Conservation (phyloP, 805 yeast species). For the Ogataea pignaliae region DNA sequence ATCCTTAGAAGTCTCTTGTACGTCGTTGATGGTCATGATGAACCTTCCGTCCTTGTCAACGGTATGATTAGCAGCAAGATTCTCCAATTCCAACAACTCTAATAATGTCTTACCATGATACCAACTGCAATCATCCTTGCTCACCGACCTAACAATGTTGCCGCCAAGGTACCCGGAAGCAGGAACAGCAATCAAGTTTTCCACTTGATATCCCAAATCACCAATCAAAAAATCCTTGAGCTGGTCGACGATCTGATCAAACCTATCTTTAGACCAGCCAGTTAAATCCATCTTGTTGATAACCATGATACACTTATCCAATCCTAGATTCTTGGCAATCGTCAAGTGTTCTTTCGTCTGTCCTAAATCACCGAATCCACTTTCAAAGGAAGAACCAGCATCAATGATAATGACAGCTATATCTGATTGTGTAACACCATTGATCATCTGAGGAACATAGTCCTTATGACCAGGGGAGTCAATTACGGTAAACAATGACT, state of each 20-base stretch:
- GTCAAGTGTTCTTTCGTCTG: constrained; percentile 78
- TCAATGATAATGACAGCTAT: constrained; percentile 71
- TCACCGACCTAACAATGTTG: constrained; percentile 49
- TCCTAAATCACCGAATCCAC: constrained; percentile 62
- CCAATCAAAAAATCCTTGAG: constrained; percentile 46
- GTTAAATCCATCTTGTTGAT: constrained; percentile 69
- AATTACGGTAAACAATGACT: constrained; percentile 58
- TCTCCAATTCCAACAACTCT: constrained; percentile 35
- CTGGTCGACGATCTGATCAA: constrained; percentile 43
- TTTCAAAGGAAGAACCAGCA: constrained; percentile 61
- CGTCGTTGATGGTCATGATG: constrained; percentile 60
- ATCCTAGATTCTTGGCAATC: constrained; percentile 62
- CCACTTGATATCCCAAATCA: constrained; percentile 45
- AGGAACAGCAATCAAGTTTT: constrained; percentile 52
- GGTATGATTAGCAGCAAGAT: constrained; percentile 15
- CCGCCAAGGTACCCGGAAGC: constrained; percentile 66
- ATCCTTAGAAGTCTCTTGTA: constrained; percentile 41
- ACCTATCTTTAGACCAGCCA: constrained; percentile 52
- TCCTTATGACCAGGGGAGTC: constrained; percentile 87
- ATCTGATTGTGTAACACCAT: constrained; percentile 78
- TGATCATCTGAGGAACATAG: constrained; percentile 81
- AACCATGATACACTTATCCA: constrained; percentile 55
- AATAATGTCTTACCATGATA: constrained; percentile 45
- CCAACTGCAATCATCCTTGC: constrained; percentile 19
- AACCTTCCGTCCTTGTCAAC: constrained; percentile 37